Evolutionary conservation across 2,329 filamentous ascomycete species (phyloP).

Genomic region (Bertia moriformis): DNA sequence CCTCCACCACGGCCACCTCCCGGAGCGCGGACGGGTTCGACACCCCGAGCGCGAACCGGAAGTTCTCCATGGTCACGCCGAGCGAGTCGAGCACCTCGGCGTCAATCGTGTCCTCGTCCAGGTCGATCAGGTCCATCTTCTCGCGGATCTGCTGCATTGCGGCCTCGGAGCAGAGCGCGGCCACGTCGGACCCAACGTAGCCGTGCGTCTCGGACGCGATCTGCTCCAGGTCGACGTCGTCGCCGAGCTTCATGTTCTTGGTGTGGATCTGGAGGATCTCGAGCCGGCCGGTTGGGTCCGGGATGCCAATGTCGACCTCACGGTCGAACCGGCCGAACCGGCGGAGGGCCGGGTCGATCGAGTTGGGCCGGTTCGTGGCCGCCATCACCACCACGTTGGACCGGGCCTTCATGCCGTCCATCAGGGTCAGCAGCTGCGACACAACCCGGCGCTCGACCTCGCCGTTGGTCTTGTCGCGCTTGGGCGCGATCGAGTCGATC

Average conservation of each 20-base stretch:
- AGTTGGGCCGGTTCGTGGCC: conserved; percentile 96
- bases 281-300: conserved; percentile 91
- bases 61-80: conserved; percentile 99
- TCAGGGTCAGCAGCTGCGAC: conserved; percentile 65
- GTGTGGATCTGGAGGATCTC: conserved; percentile 99
- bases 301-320: conserved; percentile 95
- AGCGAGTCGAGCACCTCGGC: conserved; percentile 96
- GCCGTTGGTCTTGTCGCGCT: conserved; percentile 70
- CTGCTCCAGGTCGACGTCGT: conserved; percentile 91
- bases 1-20: conserved; percentile 96
- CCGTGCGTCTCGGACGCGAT: conserved; percentile 97
- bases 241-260: conserved; percentile 99
- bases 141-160: conserved; percentile 99
- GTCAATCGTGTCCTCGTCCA: conserved; percentile 97
- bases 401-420: conserved; percentile 99
- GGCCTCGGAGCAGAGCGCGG: conserved; percentile 94
- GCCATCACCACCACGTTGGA: conserved; percentile 99
- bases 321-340: conserved; percentile 98
- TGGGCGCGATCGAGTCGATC: conserved; percentile 64
- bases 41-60: conserved; percentile 93
- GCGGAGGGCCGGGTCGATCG: conserved; percentile 90
- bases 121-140: conserved; percentile 99
- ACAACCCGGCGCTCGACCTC: conserved; percentile 67
- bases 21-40: conserved; percentile 97
- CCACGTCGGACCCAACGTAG: conserved; percentile 96